Percentiles rank a stretch among this genome's conserved stretches.
Evolutionary conservation across 2,329 filamentous ascomycete species (phyloP).

Genomic region (Didymella exigua): DNA sequence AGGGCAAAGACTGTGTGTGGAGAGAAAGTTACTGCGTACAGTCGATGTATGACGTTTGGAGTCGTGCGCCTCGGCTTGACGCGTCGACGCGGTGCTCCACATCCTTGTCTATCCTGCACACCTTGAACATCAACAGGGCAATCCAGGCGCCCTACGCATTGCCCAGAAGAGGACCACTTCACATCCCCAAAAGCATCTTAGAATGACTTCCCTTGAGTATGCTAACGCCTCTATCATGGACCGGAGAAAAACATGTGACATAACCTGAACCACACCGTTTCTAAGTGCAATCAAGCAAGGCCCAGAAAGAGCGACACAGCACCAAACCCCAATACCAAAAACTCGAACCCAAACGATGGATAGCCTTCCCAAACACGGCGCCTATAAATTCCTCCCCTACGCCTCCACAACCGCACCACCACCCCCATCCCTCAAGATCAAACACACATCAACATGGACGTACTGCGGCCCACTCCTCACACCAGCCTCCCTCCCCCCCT

Average conservation of each 20-base stretch:
- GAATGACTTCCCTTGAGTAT: background rate
- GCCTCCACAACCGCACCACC: background rate
- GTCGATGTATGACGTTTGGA: constrained; percentile 8
- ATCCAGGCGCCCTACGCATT: background rate
- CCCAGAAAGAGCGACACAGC: background rate
- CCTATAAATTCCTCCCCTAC: constrained; percentile 25
- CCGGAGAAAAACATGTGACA: background rate
- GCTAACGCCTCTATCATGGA: background rate
- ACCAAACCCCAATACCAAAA: background rate
- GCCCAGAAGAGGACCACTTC: background rate
- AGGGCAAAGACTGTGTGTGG: background rate
- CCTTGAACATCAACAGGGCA: constrained; percentile 20
- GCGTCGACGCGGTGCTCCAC: constrained; percentile 7
- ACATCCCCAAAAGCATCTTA: background rate
- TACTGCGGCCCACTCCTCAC: constrained; percentile 33
- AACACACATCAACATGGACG: constrained; percentile 33
- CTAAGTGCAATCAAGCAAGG: background rate
- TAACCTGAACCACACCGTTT: background rate
- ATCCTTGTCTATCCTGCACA: constrained; percentile 10
- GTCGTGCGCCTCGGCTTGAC: constrained; percentile 13
- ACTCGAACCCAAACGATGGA: constrained; percentile 6
- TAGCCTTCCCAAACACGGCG: constrained; percentile 16
- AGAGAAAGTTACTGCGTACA: background rate
- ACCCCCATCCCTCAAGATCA: constrained; percentile 9
- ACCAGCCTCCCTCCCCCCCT: constrained; percentile 20